Evolutionary conservation across 345 rosid species (phyloP).

Genomic region (Arabis alpina): DNA sequence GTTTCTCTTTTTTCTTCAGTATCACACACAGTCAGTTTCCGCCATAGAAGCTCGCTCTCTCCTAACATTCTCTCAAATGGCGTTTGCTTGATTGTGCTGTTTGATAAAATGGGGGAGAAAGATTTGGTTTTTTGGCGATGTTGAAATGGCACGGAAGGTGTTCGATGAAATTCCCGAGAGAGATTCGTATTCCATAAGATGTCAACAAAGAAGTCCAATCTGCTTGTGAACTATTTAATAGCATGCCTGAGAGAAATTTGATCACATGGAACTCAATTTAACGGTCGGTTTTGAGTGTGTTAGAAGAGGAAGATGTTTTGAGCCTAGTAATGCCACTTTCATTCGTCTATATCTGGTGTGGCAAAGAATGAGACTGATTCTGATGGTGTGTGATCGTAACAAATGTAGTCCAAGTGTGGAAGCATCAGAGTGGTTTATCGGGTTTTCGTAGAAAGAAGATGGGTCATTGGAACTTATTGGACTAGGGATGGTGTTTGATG

Average conservation of each 20-base stretch:
- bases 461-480: constrained; percentile 77
- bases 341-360: constrained; percentile 53
- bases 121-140: constrained; percentile 31
- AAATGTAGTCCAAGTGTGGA: constrained; percentile 79
- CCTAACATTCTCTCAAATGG: no score
- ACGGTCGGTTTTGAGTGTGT: constrained; percentile 41
- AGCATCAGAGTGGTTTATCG: constrained; percentile 51
- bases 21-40: no score
- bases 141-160: constrained; percentile 47
- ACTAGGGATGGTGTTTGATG: constrained; percentile 58
- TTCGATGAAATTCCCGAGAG: constrained; percentile 57
- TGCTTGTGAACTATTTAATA: constrained; percentile 43
- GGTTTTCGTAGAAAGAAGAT: constrained; percentile 55
- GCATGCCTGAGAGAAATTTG: constrained; percentile 44
- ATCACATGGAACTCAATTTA: constrained; percentile 59
- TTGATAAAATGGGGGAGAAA: no score
- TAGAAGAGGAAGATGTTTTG: constrained; percentile 40
- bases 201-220: constrained; percentile 42
- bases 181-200: constrained; percentile 52
- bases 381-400: no score
- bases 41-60: no score
- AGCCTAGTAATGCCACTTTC: constrained; percentile 57
- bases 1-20: no score
- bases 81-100: no score
- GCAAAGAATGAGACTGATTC: constrained; percentile 38